Base-by-base conservation (phyloP, 371 early-diverging fungal species). In the Mucor racemosus region DNA sequence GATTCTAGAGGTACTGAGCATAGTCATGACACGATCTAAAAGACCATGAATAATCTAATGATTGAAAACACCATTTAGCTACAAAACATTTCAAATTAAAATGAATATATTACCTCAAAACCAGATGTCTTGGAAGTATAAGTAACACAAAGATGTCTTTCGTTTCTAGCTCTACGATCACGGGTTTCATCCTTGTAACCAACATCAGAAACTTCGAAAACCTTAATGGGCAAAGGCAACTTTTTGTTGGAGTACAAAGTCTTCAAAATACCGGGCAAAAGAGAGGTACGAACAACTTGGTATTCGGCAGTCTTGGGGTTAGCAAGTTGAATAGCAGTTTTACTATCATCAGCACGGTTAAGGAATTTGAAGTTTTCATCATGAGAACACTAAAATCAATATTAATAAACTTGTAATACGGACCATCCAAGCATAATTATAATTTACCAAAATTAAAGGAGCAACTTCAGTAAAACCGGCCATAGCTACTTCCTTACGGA, bases 151-250 rank as follows among this genome's bases (percentile, higher is more conserved):
- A 99, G 88, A 59, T 91, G 91, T 66, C 99, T 92, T 79, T 94
- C 90, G 81, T 99, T 99, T 71, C 92, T 84, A 4, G 97, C 90
- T 41, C 94, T 85, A 65, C 95, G 88, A 70, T 95, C 96, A 64
- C 79, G 72, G 5, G 85, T 68, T 10, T 90, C 84, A 78, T 95
- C 94, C 84, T 96, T 92, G 75, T 94, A 82, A 26, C 95, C 95
- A 40, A 99, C 94, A 75, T 99, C 99, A 39, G 95, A 92, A 15
- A 98, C 95, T 76, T 99, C 99, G 81, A 99, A 99, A 56, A 99
- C 76, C 81, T 94, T 93, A 82, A 99, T 79, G 5, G 99, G 99
- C 59, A 99, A 81, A 9, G 97, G 85, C 59, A 91, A 86, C 71
- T 92, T 93, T 80, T 92, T 94, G 90, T 99, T 99, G 68, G 90